These are phyloP conservation scores for Teratosphaeria epicoccoides DNA, from an alignment of 2,329 filamentous ascomycete species.

Conservation along the genomic window DNA sequence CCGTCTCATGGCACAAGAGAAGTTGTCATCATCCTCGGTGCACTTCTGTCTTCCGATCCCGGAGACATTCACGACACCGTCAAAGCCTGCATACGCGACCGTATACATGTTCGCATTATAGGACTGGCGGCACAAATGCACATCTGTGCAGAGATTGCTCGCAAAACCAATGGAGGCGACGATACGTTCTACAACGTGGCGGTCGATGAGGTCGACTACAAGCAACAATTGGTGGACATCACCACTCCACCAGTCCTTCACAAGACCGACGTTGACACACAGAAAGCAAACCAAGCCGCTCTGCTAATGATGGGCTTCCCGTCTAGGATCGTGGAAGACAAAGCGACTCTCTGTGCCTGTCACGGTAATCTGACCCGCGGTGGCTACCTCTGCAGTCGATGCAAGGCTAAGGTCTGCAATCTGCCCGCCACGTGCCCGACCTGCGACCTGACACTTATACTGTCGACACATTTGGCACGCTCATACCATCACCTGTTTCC, in stretches of 20 bases:
- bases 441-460: conserved; percentile 82
- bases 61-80: conserved; percentile 94
- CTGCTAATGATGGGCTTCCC: conserved; percentile 98
- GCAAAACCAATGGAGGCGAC: conserved; percentile 76
- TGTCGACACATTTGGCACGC: conserved; percentile 86
- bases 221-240: conserved; percentile 74
- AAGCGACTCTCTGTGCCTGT: conserved; percentile 75
- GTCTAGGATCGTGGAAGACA: conserved; percentile 64
- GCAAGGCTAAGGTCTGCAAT: conserved; percentile 76
- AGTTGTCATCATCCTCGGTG: conserved; percentile 83
- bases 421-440: conserved; percentile 84
- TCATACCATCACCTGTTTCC: conserved; percentile 91
- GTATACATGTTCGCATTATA: conserved; percentile 78
- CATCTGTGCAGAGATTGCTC: conserved; percentile 81
- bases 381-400: conserved; percentile 85
- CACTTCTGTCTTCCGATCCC: conserved; percentile 79
- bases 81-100: conserved; percentile 62
- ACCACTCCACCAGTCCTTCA: conserved; percentile 84
- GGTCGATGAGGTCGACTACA: conserved; percentile 76
- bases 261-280: conserved; percentile 22
- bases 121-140: conserved; percentile 85
- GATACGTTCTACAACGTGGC: conserved; percentile 69
- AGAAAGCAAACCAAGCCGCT: conserved; percentile 35
- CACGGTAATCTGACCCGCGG: conserved; percentile 73
- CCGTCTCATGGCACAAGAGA: conserved; percentile 90